Evolutionary conservation across 2,329 filamentous ascomycete species (phyloP).

Genomic region (Aspergillus awamori): DNA sequence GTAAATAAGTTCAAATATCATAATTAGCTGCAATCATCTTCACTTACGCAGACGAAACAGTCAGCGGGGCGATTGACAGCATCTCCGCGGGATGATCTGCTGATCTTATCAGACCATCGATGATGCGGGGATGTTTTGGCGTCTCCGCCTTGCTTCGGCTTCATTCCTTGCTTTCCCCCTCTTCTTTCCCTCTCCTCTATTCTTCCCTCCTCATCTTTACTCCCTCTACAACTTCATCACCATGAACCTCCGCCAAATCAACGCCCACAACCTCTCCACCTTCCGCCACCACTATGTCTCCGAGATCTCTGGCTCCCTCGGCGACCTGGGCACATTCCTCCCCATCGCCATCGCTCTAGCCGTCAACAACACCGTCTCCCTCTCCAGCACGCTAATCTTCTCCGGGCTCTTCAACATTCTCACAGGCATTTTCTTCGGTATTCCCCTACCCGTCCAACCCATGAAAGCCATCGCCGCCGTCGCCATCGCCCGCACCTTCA

Average conservation of each 20-base stretch:
- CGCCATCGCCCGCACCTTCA: conserved; percentile 72
- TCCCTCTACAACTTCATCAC: background rate
- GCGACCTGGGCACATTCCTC: conserved; percentile 86
- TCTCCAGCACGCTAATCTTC: conserved; percentile 83
- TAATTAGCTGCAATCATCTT: too few species aligned
- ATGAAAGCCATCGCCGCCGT: conserved; percentile 90
- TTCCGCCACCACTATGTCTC: conserved; percentile 61
- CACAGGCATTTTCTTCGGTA: conserved; percentile 80
- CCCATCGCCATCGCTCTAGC: conserved; percentile 87
- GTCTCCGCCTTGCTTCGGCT: background rate
- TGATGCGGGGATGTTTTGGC: background rate
- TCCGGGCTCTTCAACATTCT: conserved; percentile 84
- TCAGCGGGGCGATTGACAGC: too few species aligned
- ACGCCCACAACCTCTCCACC: conserved; percentile 57
- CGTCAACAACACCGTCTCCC: conserved; percentile 73
- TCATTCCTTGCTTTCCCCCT: background rate
- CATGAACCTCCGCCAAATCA: conserved; percentile 30
- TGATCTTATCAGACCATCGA: background rate
- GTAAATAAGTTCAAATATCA: too few species aligned
- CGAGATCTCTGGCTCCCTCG: conserved; percentile 85
- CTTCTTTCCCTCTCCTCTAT: background rate
- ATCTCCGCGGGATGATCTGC: background rate
- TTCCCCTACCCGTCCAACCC: conserved; percentile 88
- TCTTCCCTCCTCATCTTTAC: background rate
- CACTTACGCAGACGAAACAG: too few species aligned